A percentile compares a stretch with the other conserved stretches of the same genome.
These are phyloP conservation scores for Trichoderma oligosporum DNA, from an alignment of 2,329 filamentous ascomycete genomes.

Conservation along the genomic window DNA sequence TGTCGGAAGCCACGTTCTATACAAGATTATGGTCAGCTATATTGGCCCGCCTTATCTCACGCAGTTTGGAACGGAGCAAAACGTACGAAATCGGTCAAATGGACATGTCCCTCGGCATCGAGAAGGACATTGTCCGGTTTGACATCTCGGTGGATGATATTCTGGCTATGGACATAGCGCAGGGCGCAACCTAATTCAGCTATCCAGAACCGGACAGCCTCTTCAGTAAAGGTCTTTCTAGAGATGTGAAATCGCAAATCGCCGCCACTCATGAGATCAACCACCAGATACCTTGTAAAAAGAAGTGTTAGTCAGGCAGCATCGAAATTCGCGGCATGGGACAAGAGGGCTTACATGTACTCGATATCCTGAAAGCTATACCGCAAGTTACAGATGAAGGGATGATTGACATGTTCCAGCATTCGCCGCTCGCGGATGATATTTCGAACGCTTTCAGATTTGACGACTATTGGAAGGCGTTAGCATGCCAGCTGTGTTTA, in stretches of 20 bases:
- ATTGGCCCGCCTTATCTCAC: neutral
- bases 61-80: neutral
- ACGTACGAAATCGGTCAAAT: constrained; percentile 93
- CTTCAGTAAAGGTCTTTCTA: constrained; percentile 95
- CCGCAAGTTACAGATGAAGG: constrained; percentile 95
- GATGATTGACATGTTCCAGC: constrained; percentile 96
- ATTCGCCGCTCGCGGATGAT: constrained; percentile 96
- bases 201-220: constrained; percentile 96
- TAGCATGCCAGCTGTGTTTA: constrained; percentile 24
- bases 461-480: constrained; percentile 64
- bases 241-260: constrained; percentile 97
- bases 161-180: constrained; percentile 78
- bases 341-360: constrained; percentile 71
- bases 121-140: constrained; percentile 90
- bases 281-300: constrained; percentile 77
- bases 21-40: constrained; percentile 24
- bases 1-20: constrained; percentile 94
- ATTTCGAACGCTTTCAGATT: constrained; percentile 95
- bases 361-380: constrained; percentile 99
- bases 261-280: constrained; percentile 96
- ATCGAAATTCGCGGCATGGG: neutral
- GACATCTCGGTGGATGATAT: constrained; percentile 85
- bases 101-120: constrained; percentile 87
- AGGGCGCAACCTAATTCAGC: constrained; percentile 89
- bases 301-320: neutral